Conservation (phyloP, 2,329 filamentous ascomycete genomes). For the Dactylonectria estremocensis region DNA sequence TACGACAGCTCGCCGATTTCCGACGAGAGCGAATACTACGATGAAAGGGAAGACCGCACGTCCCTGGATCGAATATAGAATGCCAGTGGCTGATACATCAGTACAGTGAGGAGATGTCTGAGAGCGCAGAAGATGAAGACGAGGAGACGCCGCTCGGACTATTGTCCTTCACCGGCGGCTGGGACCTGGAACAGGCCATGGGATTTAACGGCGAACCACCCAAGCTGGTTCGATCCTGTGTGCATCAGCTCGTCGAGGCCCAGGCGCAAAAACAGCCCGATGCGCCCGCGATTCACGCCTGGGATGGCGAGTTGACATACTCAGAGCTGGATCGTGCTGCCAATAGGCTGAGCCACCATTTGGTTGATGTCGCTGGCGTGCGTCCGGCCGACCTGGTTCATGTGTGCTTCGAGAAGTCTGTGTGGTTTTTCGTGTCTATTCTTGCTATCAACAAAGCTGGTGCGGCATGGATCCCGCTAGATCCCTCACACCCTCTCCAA, state of each 20-base stretch:
- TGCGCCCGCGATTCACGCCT: slow-evolving; percentile 42
- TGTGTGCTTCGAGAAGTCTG: slow-evolving; percentile 12
- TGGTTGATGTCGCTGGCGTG: slow-evolving; percentile 27
- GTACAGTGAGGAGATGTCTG: slow-evolving; percentile 15
- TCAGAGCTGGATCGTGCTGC: slow-evolving; percentile 28
- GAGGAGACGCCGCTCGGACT: slow-evolving; percentile 14
- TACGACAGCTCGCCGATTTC: slow-evolving; percentile 25
- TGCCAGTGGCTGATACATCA: slow-evolving; percentile 4
- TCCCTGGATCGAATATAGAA: background rate
- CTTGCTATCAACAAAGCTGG: slow-evolving; percentile 19
- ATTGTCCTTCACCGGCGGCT: slow-evolving; percentile 11
- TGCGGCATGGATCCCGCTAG: slow-evolving; percentile 10
- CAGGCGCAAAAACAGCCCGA: slow-evolving; percentile 21
- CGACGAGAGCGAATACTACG: slow-evolving; percentile 20
- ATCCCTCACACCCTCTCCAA: slow-evolving; percentile 9
- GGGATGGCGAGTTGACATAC: slow-evolving; percentile 48
- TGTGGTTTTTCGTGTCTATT: slow-evolving; percentile 14
- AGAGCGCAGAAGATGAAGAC: slow-evolving; percentile 7
- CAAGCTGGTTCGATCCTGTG: background rate
- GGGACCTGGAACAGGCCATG: slow-evolving; percentile 1
- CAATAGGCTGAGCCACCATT: slow-evolving; percentile 16
- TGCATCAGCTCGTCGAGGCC: slow-evolving; percentile 42
- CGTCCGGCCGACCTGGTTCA: background rate
- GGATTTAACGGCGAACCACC: slow-evolving; percentile 6
- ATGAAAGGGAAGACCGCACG: slow-evolving; percentile 15